Conservation (phyloP, 805 yeast species). For the Jamesozyma lodderae region DNA sequence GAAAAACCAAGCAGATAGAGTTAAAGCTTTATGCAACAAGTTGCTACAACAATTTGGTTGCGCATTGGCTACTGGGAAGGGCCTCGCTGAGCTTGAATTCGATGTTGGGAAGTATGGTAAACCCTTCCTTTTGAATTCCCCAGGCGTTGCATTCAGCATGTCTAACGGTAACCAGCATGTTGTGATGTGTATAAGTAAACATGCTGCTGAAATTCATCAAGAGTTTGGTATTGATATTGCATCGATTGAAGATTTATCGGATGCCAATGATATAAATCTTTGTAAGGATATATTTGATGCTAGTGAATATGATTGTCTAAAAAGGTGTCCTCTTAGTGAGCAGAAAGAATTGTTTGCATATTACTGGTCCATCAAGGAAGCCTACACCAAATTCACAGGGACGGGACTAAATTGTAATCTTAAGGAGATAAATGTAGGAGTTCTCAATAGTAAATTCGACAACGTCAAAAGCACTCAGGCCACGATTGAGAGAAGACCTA, state of each 20-base stretch:
- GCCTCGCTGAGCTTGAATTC: constrained; percentile 20
- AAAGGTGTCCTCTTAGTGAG: constrained; percentile 5
- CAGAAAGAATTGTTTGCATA: constrained; percentile 38
- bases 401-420: constrained; percentile 42
- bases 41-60: constrained; percentile 40
- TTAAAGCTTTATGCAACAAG: constrained; percentile 36
- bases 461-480: background rate
- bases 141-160: constrained; percentile 40
- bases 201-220: constrained; percentile 2
- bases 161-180: constrained; percentile 49
- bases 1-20: constrained; percentile 30
- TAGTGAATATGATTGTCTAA: constrained; percentile 31
- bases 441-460: too few species aligned
- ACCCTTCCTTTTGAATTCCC: constrained; percentile 34
- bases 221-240: constrained; percentile 45
- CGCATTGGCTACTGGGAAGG: constrained; percentile 16
- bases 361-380: constrained; percentile 75
- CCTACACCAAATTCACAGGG: constrained; percentile 60
- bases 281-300: constrained; percentile 37
- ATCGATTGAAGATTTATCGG: constrained; percentile 19
- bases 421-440: constrained; percentile 22
- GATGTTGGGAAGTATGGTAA: constrained; percentile 43
- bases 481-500: constrained; percentile 6
- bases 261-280: constrained; percentile 24
- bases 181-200: constrained; percentile 35